phyloP scores from a whole-genome alignment of 2,329 filamentous ascomycete genomes.

The Fusarium clavum region DNA sequence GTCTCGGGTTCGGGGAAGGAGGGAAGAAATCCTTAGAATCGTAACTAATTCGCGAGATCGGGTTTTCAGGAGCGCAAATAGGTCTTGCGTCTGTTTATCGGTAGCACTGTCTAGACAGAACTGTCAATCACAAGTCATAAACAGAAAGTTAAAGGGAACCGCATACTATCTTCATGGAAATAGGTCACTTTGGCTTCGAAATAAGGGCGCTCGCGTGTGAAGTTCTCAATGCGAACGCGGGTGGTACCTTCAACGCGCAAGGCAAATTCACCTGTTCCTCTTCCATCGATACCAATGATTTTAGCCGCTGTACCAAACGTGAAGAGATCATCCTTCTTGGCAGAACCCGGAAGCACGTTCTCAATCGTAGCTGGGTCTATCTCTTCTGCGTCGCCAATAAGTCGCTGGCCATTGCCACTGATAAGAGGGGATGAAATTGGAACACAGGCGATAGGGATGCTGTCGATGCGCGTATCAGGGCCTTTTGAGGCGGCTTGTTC shows the following conservation, averaged over 20 bases:
- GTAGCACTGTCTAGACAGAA: constrained; percentile 45
- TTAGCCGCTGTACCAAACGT: constrained; percentile 84
- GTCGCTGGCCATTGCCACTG: constrained; percentile 77
- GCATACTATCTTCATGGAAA: constrained; percentile 75
- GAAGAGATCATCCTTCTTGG: constrained; percentile 80
- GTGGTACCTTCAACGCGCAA: constrained; percentile 87
- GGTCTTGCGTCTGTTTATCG: constrained; percentile 73
- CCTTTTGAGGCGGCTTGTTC: constrained; percentile 77
- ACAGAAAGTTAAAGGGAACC: background rate
- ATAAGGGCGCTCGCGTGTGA: constrained; percentile 80
- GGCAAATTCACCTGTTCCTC: constrained; percentile 79
- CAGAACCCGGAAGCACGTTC: constrained; percentile 68
- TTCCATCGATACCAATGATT: constrained; percentile 81
- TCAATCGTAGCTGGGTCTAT: constrained; percentile 57
- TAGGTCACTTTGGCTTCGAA: constrained; percentile 84
- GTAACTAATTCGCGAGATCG: constrained; percentile 88
- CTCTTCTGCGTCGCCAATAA: constrained; percentile 74
- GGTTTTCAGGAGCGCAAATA: constrained; percentile 85
- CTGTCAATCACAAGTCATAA: constrained; percentile 19
- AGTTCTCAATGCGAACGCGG: constrained; percentile 75
- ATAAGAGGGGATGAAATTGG: constrained; percentile 83
- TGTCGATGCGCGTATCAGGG: constrained; percentile 70
- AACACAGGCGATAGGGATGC: constrained; percentile 86
- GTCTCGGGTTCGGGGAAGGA: constrained; percentile 77
- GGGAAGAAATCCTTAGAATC: constrained; percentile 83